Evolutionary conservation across 495 filamentous ascomycete genomes (phyloP).

Genomic region (Penicillium silybi): DNA sequence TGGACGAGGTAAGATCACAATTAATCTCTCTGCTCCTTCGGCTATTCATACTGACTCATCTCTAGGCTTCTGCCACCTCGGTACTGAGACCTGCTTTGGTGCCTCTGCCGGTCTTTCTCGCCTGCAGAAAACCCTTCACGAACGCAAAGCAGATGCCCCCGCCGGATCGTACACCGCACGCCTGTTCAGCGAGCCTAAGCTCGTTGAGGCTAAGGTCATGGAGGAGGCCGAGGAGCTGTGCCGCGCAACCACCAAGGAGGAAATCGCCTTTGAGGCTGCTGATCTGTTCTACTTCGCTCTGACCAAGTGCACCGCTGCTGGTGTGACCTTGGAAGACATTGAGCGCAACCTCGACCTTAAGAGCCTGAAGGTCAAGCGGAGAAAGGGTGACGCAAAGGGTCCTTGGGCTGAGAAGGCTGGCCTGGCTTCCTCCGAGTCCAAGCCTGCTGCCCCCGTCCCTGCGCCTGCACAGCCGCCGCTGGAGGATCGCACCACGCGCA

Average conservation of each 20-base stretch:
- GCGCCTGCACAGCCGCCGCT: slow-evolving; percentile 35
- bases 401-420: slow-evolving; percentile 81
- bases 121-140: slow-evolving; percentile 78
- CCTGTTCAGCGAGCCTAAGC: slow-evolving; percentile 84
- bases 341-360: slow-evolving; percentile 91
- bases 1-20: slow-evolving; percentile 55
- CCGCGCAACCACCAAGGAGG: slow-evolving; percentile 71
- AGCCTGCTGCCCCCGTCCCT: slow-evolving; percentile 36
- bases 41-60: slow-evolving; percentile 18
- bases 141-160: slow-evolving; percentile 75
- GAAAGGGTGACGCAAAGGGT: slow-evolving; percentile 90
- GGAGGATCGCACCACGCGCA: slow-evolving; percentile 56
- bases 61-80: slow-evolving; percentile 88
- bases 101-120: slow-evolving; percentile 73
- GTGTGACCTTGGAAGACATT: slow-evolving; percentile 80
- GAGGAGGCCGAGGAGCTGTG: slow-evolving; percentile 96
- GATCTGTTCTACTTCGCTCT: slow-evolving; percentile 95
- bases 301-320: slow-evolving; percentile 77
- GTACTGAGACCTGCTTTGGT: slow-evolving; percentile 88
- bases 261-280: slow-evolving; percentile 89
- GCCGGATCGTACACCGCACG: slow-evolving; percentile 89
- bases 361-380: slow-evolving; percentile 85
- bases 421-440: slow-evolving; percentile 42
- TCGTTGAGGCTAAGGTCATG: slow-evolving; percentile 93
- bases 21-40: not conserved